phyloP scores from a whole-genome alignment of 192 early-diverging fungal genomes.

The Diversispora epigaea region DNA sequence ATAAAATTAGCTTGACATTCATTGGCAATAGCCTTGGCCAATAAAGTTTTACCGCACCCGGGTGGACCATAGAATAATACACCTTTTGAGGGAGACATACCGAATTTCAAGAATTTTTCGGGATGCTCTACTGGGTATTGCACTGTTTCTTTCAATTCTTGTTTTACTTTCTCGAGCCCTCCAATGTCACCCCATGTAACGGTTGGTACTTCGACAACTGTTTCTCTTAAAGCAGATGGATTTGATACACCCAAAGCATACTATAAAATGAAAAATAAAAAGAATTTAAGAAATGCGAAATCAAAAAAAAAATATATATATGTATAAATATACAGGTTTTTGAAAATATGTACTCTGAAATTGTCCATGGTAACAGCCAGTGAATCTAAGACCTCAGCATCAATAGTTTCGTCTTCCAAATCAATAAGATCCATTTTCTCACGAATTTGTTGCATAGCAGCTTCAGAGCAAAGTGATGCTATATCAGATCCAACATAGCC shows the following conservation, averaged over 20 bases:
- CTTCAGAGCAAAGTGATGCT: conserved; percentile 97
- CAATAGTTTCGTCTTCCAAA: conserved; percentile 97
- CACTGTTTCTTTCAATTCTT: conserved; percentile 96
- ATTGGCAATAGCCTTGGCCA: conserved; percentile 99
- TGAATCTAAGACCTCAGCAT: conserved; percentile 92
- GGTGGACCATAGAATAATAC: conserved; percentile 99
- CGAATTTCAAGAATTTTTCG: conserved; percentile 99
- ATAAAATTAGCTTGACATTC: conserved; percentile 99
- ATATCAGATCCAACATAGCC: conserved; percentile 97
- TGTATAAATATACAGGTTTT: not conserved
- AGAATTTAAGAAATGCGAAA: not conserved
- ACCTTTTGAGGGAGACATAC: conserved; percentile 95
- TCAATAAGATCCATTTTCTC: conserved; percentile 99
- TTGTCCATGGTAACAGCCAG: conserved; percentile 98
- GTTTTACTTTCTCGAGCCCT: conserved; percentile 97
- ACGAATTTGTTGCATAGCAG: conserved; percentile 99
- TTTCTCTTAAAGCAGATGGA: conserved; percentile 98
- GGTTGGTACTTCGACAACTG: conserved; percentile 95
- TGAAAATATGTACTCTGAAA: conserved; percentile 64
- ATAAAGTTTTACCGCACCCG: conserved; percentile 96
- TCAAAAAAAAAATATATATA: not conserved
- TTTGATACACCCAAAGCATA: conserved; percentile 92
- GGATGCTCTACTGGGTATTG: conserved; percentile 99
- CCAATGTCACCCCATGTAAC: conserved; percentile 96
- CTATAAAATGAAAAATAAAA: conserved; percentile 32